Base-by-base conservation (phyloP, 768 basidiomycete genomes). In the Pleurotus ostreatus region DNA sequence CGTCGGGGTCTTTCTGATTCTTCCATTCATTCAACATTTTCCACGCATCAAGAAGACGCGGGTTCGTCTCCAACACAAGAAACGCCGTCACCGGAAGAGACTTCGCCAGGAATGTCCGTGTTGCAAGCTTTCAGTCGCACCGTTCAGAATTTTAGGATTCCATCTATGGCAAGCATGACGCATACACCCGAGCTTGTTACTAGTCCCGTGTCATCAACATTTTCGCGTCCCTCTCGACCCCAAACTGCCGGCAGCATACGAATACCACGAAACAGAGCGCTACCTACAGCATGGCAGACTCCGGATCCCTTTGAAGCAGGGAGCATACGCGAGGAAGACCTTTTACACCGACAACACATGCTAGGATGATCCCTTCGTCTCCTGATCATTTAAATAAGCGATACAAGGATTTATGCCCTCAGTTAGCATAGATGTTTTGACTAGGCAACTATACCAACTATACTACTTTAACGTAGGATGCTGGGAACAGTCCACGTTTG, bases 1-100 rank as follows among this genome's bases (percentile, higher is more conserved):
- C 80, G 88, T 25, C 81, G 95, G 54, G 93, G 94, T 2, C 70
- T 97, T 49, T 93, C 91, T 1, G 96, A 98, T 67, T 95, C 94
- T 0, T 95, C 92, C 1, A 94, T 98, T 58, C 90, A 86, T 59
- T 88, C 92, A 3, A 92, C 92, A 0, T 96, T 90, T 70, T 73
- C 84, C 58, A 77, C 71, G 55, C 81, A 88, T 47, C 74, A 68
- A 4, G 76, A 75, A n/a, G 71, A 74, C 26, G 52, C 58, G 44
- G 55, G 57, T 43, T 59, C 48, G 45, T 55, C 13, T 49, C 45
- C 38, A 8, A 37, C 16, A 40, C 9, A 22, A 43, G 41, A 15
- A 15, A 43, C 43, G 20, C 43, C 47, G 2, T 26, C 41, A 15
- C 11, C 25, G 12, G 40, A 51, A 11, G 16, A 46, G 12, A 20